phyloP scores from a whole-genome alignment of 1,139 yeast species.

The Candida neerlandica region DNA sequence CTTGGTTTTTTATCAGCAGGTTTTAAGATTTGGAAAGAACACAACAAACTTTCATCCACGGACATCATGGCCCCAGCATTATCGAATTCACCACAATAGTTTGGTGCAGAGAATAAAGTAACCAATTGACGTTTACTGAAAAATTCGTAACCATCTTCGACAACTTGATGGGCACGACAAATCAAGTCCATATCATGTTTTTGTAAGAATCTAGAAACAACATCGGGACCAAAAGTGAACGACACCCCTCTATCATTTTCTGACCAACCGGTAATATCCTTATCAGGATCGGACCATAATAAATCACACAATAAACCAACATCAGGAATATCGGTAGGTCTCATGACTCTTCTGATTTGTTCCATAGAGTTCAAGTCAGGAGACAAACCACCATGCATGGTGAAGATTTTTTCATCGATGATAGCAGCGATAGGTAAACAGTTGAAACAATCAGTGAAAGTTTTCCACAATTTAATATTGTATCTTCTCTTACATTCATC shows the following conservation, averaged over 20 bases:
- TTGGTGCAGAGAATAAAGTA: slow-evolving; percentile 93
- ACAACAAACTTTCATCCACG: slow-evolving; percentile 91
- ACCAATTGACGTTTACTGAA: slow-evolving; percentile 94
- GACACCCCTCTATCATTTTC: slow-evolving; percentile 98
- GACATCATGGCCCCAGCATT: slow-evolving; percentile 99
- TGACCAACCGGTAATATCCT: slow-evolving; percentile 97
- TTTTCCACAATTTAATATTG: slow-evolving; percentile 96
- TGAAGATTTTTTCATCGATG: slow-evolving; percentile 94
- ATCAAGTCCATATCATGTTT: slow-evolving; percentile 97
- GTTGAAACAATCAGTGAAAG: slow-evolving; percentile 96
- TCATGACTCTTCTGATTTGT: slow-evolving; percentile 96
- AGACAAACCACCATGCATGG: slow-evolving; percentile 98
- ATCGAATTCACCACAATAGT: slow-evolving; percentile 98
- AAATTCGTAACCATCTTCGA: slow-evolving; percentile 98
- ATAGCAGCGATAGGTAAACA: slow-evolving; percentile 98
- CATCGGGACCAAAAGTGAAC: slow-evolving; percentile 96
- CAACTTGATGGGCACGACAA: slow-evolving; percentile 98
- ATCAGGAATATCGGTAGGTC: slow-evolving; percentile 98
- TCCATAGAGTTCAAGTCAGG: slow-evolving; percentile 98
- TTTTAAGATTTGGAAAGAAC: slow-evolving; percentile 96
- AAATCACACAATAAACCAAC: slow-evolving; percentile 94
- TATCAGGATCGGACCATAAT: slow-evolving; percentile 98
- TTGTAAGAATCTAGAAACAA: slow-evolving; percentile 88
- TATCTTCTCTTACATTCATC: slow-evolving; percentile 98
- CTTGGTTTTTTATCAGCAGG: slow-evolving; percentile 92